Evolutionary conservation across 305 asterid genomes (phyloP).

Genomic region (Fraxinus albicans): DNA sequence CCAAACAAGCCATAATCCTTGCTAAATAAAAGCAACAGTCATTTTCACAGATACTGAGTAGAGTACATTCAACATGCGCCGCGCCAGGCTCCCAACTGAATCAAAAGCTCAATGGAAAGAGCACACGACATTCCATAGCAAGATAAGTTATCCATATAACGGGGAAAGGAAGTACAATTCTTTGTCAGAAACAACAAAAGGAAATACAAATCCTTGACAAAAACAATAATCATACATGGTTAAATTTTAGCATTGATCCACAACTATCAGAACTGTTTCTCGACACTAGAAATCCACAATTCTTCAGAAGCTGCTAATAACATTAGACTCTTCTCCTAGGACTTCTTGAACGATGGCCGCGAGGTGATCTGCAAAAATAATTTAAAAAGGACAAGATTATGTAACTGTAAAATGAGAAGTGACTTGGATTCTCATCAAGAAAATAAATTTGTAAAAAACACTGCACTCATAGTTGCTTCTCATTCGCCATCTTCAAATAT

Average conservation of each 20-base stretch:
- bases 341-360: conserved; percentile 86
- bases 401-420: not conserved
- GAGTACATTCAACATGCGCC: not conserved
- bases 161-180: not conserved
- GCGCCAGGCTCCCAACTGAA: not conserved
- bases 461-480: not conserved
- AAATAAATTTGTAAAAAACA: not conserved
- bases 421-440: not conserved
- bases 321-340: conserved; percentile 80
- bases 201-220: not conserved
- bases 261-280: conserved; percentile 18
- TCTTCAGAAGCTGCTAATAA: conserved; percentile 4
- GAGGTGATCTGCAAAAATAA: conserved; percentile 68
- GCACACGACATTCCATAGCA: not conserved
- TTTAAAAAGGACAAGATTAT: not conserved
- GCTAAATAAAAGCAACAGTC: not conserved
- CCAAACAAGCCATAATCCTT: not conserved
- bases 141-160: not conserved
- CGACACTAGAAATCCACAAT: conserved; percentile 26
- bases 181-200: not conserved
- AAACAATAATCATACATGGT: conserved; percentile 16
- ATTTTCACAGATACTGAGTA: not conserved
- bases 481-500: not conserved
- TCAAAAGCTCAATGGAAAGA: not conserved
- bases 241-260: conserved; percentile 17